phyloP scores from a whole-genome alignment of 108 stramenopile species.

The Phaeodactylum tricornutum region DNA sequence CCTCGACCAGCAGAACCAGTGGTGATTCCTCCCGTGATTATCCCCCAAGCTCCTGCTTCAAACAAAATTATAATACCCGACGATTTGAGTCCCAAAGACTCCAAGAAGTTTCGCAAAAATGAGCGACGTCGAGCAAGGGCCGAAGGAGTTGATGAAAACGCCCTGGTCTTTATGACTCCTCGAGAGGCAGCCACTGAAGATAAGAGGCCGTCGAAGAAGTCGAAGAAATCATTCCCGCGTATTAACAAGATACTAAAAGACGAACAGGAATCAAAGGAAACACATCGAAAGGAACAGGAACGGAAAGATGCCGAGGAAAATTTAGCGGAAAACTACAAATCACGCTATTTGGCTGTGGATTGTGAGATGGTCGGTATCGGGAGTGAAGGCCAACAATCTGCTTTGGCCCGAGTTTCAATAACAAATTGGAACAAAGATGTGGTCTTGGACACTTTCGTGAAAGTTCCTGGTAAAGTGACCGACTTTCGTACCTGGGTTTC shows the following conservation, averaged over 20 bases:
- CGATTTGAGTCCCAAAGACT: slow-evolving; percentile 41
- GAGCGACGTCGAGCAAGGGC: slow-evolving; percentile 46
- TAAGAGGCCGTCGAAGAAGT: slow-evolving; percentile 11
- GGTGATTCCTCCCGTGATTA: too few species aligned
- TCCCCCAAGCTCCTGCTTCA: background rate
- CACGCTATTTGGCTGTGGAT: slow-evolving; percentile 80
- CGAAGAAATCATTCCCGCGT: slow-evolving; percentile 33
- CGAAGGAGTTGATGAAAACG: slow-evolving; percentile 35
- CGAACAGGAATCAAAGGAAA: slow-evolving; percentile 36
- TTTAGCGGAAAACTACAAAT: slow-evolving; percentile 26
- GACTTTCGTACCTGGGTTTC: slow-evolving; percentile 87
- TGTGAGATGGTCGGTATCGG: slow-evolving; percentile 99
- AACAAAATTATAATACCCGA: slow-evolving; percentile 23
- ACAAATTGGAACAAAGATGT: slow-evolving; percentile 68
- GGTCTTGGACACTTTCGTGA: slow-evolving; percentile 74
- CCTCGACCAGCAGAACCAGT: background rate
- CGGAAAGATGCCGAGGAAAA: slow-evolving; percentile 27
- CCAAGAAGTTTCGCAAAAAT: slow-evolving; percentile 80
- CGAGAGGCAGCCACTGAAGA: slow-evolving; percentile 16
- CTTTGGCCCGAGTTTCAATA: slow-evolving; percentile 81
- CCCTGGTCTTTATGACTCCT: slow-evolving; percentile 40
- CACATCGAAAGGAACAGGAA: slow-evolving; percentile 21
- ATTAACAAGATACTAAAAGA: slow-evolving; percentile 62
- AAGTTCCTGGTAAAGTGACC: slow-evolving; percentile 85
- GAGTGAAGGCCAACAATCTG: slow-evolving; percentile 61